Conservation (phyloP, 2,329 filamentous ascomycete genomes). For the Aspergillus tanneri region DNA sequence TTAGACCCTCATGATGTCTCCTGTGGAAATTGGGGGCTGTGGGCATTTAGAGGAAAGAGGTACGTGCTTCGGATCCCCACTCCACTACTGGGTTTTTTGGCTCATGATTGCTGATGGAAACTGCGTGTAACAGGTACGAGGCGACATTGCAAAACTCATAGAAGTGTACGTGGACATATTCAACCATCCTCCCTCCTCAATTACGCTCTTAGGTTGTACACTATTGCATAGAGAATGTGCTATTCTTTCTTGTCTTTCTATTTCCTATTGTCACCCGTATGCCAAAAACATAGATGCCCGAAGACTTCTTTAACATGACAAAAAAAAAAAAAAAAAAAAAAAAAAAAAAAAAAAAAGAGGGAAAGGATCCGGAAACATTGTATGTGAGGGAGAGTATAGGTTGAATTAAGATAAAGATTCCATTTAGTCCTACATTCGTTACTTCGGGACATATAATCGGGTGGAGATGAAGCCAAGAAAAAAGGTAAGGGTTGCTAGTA, state of each 20-base stretch:
- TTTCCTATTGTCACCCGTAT: too few species aligned
- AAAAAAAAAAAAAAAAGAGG: not conserved
- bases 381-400: not conserved
- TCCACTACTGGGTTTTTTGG: too few species aligned
- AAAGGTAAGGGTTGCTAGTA: not conserved
- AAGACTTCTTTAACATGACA: not conserved
- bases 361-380: too few species aligned
- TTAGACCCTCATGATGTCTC: conserved; percentile 90
- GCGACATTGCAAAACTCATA: conserved; percentile 33
- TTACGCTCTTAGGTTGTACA: too few species aligned
- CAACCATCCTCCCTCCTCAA: too few species aligned
- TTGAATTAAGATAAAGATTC: not conserved
- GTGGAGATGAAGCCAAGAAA: conserved; percentile 5
- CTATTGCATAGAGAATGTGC: not conserved
- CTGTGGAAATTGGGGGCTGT: conserved; percentile 95
- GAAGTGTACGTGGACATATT: too few species aligned
- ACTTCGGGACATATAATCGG: conserved; percentile 3
- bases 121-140: conserved; percentile 35
- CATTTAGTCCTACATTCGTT: conserved; percentile 8
- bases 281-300: not conserved
- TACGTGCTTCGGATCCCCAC: too few species aligned
- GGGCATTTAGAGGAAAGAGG: conserved; percentile 97
- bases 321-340: not conserved
- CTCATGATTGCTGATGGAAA: too few species aligned
- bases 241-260: not conserved